Evolutionary conservation across 257 asterid genomes (phyloP).

Genomic region (Solanum sitiens): DNA sequence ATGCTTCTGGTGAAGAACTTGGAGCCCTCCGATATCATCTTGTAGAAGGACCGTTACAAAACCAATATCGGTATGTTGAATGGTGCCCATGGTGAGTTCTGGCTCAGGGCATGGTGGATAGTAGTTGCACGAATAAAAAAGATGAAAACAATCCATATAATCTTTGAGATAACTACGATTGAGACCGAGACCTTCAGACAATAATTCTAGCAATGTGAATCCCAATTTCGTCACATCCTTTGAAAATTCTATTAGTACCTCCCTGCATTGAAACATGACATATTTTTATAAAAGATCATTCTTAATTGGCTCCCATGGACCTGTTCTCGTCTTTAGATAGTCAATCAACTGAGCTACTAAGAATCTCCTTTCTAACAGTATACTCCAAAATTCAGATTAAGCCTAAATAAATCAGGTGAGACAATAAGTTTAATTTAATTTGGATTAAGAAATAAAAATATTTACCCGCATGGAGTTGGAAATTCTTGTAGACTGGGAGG

Average conservation of each 20-base stretch:
- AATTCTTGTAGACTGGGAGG: no score
- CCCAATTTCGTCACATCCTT: conserved; percentile 22
- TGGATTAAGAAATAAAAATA: no score
- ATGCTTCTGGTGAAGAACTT: conserved; percentile 19
- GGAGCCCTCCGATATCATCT: conserved; percentile 56
- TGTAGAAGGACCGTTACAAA: conserved; percentile 32
- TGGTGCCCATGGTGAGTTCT: conserved; percentile 6
- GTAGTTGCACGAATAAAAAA: conserved; percentile 3
- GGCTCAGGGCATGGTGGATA: conserved; percentile 21
- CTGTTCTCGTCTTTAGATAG: no score
- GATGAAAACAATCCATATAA: neutral
- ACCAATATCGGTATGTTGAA: conserved; percentile 9
- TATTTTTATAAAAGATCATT: no score
- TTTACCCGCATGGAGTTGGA: no score
- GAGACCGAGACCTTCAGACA: conserved; percentile 56
- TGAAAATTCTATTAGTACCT: conserved; percentile 8
- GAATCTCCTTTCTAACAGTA: no score
- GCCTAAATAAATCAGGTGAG: no score
- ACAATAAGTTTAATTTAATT: no score
- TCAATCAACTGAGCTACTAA: no score
- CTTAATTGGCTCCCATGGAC: no score
- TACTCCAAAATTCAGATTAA: no score
- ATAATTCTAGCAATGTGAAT: conserved; percentile 18
- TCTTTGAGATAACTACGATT: conserved; percentile 16
- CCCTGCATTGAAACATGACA: conserved; percentile 2